A percentile compares a stretch with the other conserved stretches of the same genome.
Conservation (phyloP, 768 basidiomycete genomes). For the Lactifluus hygrophoroides region DNA sequence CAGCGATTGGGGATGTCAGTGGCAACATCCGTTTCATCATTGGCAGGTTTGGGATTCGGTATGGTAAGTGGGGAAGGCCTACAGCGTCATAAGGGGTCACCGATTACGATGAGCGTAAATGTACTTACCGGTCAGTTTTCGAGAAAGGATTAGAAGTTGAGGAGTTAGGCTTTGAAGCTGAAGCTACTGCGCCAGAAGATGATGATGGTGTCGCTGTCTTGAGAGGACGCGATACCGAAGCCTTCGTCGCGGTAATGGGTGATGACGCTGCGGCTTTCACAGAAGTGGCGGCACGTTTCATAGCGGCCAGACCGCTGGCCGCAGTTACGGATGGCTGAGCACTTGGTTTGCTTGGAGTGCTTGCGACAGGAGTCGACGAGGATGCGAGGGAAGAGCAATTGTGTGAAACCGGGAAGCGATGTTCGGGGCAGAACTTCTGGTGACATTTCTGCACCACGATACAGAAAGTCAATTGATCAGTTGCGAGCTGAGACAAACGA, state of each 20-base stretch:
- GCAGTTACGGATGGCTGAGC: conserved; percentile 20
- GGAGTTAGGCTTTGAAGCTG: conserved; percentile 12
- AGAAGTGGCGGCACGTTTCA: conserved; percentile 6
- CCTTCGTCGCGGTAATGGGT: conserved; percentile 31
- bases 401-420: conserved; percentile 74
- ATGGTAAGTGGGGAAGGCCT: conserved; percentile 34
- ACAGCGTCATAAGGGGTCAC: conserved; percentile 52
- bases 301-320: conserved; percentile 29
- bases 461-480: neutral
- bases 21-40: conserved; percentile 19
- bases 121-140: conserved; percentile 56
- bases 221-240: conserved; percentile 21
- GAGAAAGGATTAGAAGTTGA: conserved; percentile 31
- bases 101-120: conserved; percentile 21
- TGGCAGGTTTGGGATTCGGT: conserved; percentile 19
- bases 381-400: conserved; percentile 34
- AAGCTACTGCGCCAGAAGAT: conserved; percentile 14
- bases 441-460: conserved; percentile 48
- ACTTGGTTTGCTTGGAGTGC: conserved; percentile 14
- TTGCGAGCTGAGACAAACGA: neutral
- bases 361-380: conserved; percentile 7
- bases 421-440: conserved; percentile 64
- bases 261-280: neutral
- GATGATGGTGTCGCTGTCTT: conserved; percentile 21
- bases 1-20: conserved; percentile 22